Base-by-base conservation (phyloP, 2,329 filamentous ascomycete genomes). In the Fusarium equiseti region DNA sequence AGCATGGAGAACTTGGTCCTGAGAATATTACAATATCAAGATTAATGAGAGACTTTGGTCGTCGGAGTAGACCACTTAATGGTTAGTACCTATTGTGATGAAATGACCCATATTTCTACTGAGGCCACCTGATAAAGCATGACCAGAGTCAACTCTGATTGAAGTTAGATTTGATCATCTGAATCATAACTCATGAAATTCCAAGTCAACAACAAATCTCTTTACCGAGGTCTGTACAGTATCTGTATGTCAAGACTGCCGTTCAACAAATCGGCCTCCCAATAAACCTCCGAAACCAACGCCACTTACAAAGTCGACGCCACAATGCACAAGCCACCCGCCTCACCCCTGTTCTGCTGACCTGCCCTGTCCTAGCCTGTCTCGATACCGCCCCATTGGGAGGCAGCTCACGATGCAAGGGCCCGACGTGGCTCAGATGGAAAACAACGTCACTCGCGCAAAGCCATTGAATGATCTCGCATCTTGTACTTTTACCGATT, bases 391-490 rank as follows among this genome's bases (percentile, higher is more conserved):
- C 68, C 63, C 68, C 52, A 27, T 54, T n/a, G 56, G 60, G 68
- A 71, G 69, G 69, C 55, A 71, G 59, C 68, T 71, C 45, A 44
- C 24, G 18, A 63, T 69, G 68, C 63, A 71, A 71, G 68, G 46
- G 38, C 57, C 66, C 42, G 57, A 55, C 42, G 68, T 71, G 69
- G 69, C 69, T 71, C 68, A 71, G 69, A 64, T 59, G 49, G 27
- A 56, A 35, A 59, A 45, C 22, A 68, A 63, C 68, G 68, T 71
- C 68, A 71, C 64, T 66, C 35, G 4, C 20, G 43, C 54, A 68
- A 68, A 51, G 59, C 64, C 68, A 54, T 68, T 60, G 31, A 66
- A 20, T 31, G 45, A 70, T 66, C 63, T 59, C 65, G 55, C 40
- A 60, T 66, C 54, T 66, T 67, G 62, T 45, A 58, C 50, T 48